Evolutionary conservation across 148 eudicot genomes (phyloP).

Genomic region (Chenopodium suecicum): DNA sequence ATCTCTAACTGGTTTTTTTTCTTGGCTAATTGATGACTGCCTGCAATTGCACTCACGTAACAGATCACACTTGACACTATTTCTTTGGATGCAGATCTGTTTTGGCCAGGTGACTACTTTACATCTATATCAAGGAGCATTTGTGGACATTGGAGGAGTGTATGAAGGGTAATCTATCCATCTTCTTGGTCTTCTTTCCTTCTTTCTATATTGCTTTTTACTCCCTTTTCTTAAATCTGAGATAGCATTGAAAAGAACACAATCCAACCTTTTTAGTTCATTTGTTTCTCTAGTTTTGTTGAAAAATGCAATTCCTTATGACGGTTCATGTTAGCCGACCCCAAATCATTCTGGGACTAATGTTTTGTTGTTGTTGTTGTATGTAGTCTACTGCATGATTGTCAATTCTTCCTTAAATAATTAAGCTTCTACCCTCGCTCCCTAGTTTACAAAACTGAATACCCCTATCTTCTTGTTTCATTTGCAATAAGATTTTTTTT

Average conservation of each 20-base stretch:
- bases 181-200: conserved; percentile 1
- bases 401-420: background rate
- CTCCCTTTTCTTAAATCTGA: background rate
- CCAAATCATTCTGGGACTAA: no score
- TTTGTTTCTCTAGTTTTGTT: background rate
- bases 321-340: no score
- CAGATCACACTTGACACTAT: background rate
- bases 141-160: conserved; percentile 98
- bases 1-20: background rate
- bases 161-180: conserved; percentile 70
- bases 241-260: background rate
- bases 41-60: background rate
- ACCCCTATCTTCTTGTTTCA: background rate
- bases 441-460: background rate
- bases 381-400: background rate
- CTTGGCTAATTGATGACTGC: background rate
- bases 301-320: no score
- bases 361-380: background rate
- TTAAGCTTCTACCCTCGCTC: background rate
- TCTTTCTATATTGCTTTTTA: background rate
- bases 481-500: no score
- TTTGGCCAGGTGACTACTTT: conserved; percentile 82
- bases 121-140: conserved; percentile 98
- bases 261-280: background rate
- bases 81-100: conserved; percentile 62